Base-by-base conservation (phyloP, 345 rosid genomes). In the Cardamine occulta region DNA sequence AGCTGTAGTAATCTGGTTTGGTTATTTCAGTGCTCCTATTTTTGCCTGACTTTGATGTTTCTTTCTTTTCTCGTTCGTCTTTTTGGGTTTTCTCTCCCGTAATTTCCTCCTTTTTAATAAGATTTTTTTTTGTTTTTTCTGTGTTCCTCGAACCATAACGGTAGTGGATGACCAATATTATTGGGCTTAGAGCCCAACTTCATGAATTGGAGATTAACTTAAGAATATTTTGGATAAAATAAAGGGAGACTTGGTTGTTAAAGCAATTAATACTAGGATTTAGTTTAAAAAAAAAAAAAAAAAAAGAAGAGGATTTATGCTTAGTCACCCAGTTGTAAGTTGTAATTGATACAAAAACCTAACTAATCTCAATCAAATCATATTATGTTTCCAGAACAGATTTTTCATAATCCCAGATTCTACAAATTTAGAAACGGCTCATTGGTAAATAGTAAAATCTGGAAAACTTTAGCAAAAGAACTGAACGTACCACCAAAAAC, bases 1-100 rank as follows among this genome's bases (percentile, higher is more conserved):
- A 6, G 8, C 24, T 28, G 9, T 37, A 9, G 42, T 54, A 17
- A 53, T 70, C 51, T 70, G 47, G 80, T 70, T 70, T 77, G 72
- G 66, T 66, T 64, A 77, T 55, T 63, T 77, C 14, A 45, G 70
- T 70, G 70, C 26, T 76, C 42, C 18, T 18, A 69, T 29, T 40
- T 68, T 48, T 35, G 59, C 49, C 59, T 74, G 56, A 54, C 65
- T 64, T 55, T 55, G 48, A 55, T 65, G 71, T 74, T 74, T 74
- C 28, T 73, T 73, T 73, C 57, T 42, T 19, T 64, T 19, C 35
- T 64, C 64, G 28, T 59, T 60, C 28, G 5, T 47, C 48, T 32
- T 47, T 14, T 58, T 21, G 4, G 9, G n/a, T 10, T 40, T 65
- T 23, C 4, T 51, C 49, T 68, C 28, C 32, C 15, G 23, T 39